phyloP scores from a whole-genome alignment of 2,329 filamentous ascomycete genomes.

The Pestalotiopsis sp. region DNA sequence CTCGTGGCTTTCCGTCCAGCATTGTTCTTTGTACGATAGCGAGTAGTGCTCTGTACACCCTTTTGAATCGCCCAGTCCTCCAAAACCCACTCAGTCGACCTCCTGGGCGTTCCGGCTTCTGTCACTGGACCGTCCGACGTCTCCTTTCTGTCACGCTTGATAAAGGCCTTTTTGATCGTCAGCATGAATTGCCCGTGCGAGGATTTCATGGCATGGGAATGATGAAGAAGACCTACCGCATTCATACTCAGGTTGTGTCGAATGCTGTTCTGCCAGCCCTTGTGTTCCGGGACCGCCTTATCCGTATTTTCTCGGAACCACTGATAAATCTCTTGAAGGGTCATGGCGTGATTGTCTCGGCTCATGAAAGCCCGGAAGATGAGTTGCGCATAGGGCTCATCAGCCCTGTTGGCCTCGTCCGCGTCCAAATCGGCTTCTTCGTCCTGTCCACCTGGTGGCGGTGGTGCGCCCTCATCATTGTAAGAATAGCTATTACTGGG shows the following conservation, averaged over 20 bases:
- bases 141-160: slow-evolving; percentile 47
- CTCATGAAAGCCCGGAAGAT: slow-evolving; percentile 77
- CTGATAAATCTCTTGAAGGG: slow-evolving; percentile 83
- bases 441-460: neutral
- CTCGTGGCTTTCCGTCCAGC: slow-evolving; percentile 27
- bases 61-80: slow-evolving; percentile 68
- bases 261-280: slow-evolving; percentile 95
- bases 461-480: slow-evolving; percentile 13
- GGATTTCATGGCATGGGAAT: neutral
- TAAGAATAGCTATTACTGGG: slow-evolving; percentile 1
- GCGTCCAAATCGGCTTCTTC: slow-evolving; percentile 25
- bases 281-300: slow-evolving; percentile 66
- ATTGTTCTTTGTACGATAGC: slow-evolving; percentile 62
- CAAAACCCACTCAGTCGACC: slow-evolving; percentile 77
- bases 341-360: slow-evolving; percentile 68
- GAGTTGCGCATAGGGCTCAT: slow-evolving; percentile 79
- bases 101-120: slow-evolving; percentile 58
- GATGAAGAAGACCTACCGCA: slow-evolving; percentile 60
- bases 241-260: slow-evolving; percentile 98
- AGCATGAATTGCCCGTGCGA: neutral
- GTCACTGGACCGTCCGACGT: slow-evolving; percentile 35
- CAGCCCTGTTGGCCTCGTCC: slow-evolving; percentile 33
- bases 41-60: slow-evolving; percentile 84
- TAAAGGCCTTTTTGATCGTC: slow-evolving; percentile 33
- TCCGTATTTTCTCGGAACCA: slow-evolving; percentile 86